These are phyloP conservation scores for Alternaria arbusti DNA, from an alignment of 2,329 filamentous ascomycete genomes.

Conservation along the genomic window DNA sequence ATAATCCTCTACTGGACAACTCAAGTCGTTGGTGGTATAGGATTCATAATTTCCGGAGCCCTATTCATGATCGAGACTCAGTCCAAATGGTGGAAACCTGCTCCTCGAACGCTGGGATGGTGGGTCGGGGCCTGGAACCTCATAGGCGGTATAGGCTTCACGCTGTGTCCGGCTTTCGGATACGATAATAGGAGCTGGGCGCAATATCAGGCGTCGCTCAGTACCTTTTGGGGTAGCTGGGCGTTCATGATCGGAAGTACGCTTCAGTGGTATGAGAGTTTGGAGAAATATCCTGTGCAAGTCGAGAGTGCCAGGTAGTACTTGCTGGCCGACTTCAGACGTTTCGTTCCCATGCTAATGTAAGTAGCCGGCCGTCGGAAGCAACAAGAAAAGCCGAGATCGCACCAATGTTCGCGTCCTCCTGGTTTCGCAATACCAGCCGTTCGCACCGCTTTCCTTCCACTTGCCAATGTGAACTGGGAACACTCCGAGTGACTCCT, in stretches of 20 bases:
- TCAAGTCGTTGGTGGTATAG: constrained; percentile 66
- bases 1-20: constrained; percentile 68
- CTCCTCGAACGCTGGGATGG: constrained; percentile 65
- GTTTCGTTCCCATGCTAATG: too few species aligned
- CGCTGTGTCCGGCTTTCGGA: constrained; percentile 49
- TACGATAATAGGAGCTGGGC: constrained; percentile 39
- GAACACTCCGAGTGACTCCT: not conserved
- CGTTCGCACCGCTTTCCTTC: not conserved
- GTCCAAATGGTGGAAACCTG: constrained; percentile 66
- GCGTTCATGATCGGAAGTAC: constrained; percentile 44
- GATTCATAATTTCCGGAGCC: constrained; percentile 64
- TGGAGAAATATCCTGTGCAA: constrained; percentile 43
- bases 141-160: constrained; percentile 68
- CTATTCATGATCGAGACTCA: constrained; percentile 74
- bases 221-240: constrained; percentile 47
- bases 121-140: constrained; percentile 72
- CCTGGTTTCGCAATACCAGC: not conserved
- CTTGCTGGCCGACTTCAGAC: too few species aligned
- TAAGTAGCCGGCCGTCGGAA: not conserved
- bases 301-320: not conserved
- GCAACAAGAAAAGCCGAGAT: not conserved
- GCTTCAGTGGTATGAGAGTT: constrained; percentile 45
- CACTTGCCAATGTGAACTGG: not conserved
- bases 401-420: not conserved
- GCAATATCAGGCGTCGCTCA: constrained; percentile 40